Percentiles rank a stretch among this genome's conserved stretches.
Evolutionary conservation across 495 filamentous ascomycete species (phyloP).

Genomic region (Penicillium cataractarum): DNA sequence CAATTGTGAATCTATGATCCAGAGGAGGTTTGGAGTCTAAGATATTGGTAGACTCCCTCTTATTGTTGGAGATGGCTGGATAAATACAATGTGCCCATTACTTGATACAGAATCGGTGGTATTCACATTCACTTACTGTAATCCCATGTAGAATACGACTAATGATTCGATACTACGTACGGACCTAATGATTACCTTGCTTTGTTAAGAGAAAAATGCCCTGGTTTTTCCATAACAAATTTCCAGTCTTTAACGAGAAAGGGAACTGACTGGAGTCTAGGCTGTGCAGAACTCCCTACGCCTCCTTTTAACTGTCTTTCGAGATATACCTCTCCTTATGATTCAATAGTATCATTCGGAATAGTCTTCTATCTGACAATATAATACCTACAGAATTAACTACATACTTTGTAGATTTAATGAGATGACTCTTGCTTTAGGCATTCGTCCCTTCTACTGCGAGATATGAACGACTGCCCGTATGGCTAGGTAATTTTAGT

Average conservation of each 20-base stretch:
- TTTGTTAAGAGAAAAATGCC: not conserved
- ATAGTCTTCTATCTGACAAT: too few species aligned
- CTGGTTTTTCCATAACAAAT: not conserved
- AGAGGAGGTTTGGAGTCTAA: conserved; percentile 2
- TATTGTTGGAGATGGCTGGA: conserved; percentile 11
- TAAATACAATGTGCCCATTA: not conserved
- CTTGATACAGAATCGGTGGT: not conserved
- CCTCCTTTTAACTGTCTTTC: not conserved
- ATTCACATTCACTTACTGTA: not conserved
- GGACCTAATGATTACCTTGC: not conserved
- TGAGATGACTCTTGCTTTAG: too few species aligned
- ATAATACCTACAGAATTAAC: too few species aligned
- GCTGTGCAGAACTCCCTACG: not conserved
- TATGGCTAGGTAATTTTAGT: too few species aligned
- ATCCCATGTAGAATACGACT: not conserved
- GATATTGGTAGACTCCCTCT: not conserved
- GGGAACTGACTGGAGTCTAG: not conserved
- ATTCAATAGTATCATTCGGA: too few species aligned
- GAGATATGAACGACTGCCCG: too few species aligned
- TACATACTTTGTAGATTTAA: too few species aligned
- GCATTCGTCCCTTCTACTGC: too few species aligned
- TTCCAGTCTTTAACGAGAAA: not conserved
- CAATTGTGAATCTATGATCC: conserved; percentile 16
- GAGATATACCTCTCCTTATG: too few species aligned
- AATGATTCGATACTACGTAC: not conserved